These are phyloP conservation scores for Nothophaeocryptopus gaeumannii DNA, from an alignment of 2,329 filamentous ascomycete species.

Conservation along the genomic window DNA sequence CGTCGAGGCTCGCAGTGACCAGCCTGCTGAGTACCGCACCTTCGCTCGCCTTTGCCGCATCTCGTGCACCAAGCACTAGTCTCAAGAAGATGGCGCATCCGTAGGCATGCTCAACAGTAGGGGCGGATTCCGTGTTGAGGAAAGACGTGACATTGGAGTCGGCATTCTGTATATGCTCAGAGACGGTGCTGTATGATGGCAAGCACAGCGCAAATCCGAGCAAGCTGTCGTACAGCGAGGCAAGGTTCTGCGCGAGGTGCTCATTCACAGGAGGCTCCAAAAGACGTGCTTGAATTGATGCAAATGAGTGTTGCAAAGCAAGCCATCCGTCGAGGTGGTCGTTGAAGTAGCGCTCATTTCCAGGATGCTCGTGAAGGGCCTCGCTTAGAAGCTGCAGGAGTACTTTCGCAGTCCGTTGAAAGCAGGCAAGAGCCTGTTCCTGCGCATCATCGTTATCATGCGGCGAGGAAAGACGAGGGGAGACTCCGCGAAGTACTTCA, in stretches of 20 bases:
- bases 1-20: too few relatives aligned
- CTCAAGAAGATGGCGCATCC: too few relatives aligned
- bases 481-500: constrained; percentile 16
- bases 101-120: too few relatives aligned
- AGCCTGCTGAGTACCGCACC: too few relatives aligned
- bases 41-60: too few relatives aligned
- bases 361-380: constrained; percentile 72
- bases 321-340: constrained; percentile 75
- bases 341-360: constrained; percentile 84
- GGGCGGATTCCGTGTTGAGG: too few relatives aligned
- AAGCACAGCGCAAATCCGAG: constrained; percentile 17
- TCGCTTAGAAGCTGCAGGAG: constrained; percentile 62
- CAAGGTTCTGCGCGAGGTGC: constrained; percentile 1
- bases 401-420: constrained; percentile 11
- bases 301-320: constrained; percentile 69
- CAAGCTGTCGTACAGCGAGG: constrained; percentile 11
- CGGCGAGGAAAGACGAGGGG: constrained; percentile 15
- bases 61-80: too few relatives aligned
- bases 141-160: too few relatives aligned
- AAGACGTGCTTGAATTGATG: constrained; percentile 41
- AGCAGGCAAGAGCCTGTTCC: constrained; percentile 1
- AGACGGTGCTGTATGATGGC: not conserved
- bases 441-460: constrained; percentile 6
- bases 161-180: not conserved
- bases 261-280: not conserved